phyloP scores from a whole-genome alignment of 345 rosid species.

The Arabidopsis thaliana region DNA sequence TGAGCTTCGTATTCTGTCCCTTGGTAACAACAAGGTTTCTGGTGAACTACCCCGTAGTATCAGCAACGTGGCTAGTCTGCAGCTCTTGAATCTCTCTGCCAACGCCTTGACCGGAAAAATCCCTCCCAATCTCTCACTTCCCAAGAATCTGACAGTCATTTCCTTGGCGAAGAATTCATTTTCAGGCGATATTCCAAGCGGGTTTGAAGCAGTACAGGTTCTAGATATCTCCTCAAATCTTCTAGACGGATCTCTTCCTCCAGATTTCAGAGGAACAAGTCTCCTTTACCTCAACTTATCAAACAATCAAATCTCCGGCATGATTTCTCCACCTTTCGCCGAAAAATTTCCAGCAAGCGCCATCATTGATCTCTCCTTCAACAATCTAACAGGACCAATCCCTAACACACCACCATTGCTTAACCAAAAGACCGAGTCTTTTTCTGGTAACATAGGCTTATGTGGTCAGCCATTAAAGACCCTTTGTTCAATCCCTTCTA shows the following conservation, averaged over 20 bases:
- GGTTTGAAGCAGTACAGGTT: conserved; percentile 56
- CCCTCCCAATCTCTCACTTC: conserved; percentile 55
- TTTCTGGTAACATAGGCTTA: conserved; percentile 63
- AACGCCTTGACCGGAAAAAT: conserved; percentile 71
- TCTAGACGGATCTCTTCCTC: conserved; percentile 67
- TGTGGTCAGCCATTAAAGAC: conserved; percentile 85
- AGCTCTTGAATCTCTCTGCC: conserved; percentile 70
- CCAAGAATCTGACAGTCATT: conserved; percentile 62
- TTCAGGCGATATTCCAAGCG: conserved; percentile 58
- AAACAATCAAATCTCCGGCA: conserved; percentile 68
- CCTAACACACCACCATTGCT: conserved; percentile 59
- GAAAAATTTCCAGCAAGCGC: conserved; percentile 55
- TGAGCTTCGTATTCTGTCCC: conserved; percentile 60
- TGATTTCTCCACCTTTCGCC: conserved; percentile 60
- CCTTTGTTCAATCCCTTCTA: conserved; percentile 77
- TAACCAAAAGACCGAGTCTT: conserved; percentile 64
- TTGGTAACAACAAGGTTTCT: conserved; percentile 60
- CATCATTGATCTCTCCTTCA: conserved; percentile 82
- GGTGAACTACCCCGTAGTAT: conserved; percentile 59
- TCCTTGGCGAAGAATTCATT: conserved; percentile 67
- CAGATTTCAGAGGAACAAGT: conserved; percentile 58
- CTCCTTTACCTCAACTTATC: conserved; percentile 73
- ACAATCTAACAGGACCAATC: conserved; percentile 79
- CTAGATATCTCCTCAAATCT: conserved; percentile 81
- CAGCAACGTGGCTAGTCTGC: conserved; percentile 49